Conservation (phyloP, 768 basidiomycete species). For the Chlorophyllum brunneum region DNA sequence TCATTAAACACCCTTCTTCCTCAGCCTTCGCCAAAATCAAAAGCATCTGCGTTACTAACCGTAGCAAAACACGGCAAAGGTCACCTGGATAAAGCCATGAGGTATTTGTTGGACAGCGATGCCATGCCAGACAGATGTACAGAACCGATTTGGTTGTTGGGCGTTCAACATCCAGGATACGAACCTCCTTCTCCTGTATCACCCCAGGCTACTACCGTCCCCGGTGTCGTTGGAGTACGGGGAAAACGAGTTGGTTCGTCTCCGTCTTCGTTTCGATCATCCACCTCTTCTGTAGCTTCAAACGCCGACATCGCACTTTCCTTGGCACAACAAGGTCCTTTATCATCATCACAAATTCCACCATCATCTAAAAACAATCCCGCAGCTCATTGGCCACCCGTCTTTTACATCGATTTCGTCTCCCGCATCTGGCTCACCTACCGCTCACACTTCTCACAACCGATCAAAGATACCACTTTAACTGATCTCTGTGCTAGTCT, state of each 20-base stretch:
- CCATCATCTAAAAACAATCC: conserved; percentile 27
- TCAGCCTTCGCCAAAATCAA: conserved; percentile 21
- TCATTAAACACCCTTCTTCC: conserved; percentile 58
- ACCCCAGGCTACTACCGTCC: conserved; percentile 11
- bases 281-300: conserved; percentile 28
- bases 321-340: conserved; percentile 19
- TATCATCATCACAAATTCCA: conserved; percentile 7
- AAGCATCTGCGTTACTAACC: conserved; percentile 46
- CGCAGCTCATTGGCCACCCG: conserved; percentile 64
- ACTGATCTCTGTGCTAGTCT: conserved; percentile 26
- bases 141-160: conserved; percentile 88
- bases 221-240: not conserved
- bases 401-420: conserved; percentile 87
- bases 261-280: conserved; percentile 41
- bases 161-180: conserved; percentile 76
- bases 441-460: conserved; percentile 71
- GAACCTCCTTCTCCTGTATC: conserved; percentile 35
- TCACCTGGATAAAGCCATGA: conserved; percentile 77
- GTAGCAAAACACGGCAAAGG: conserved; percentile 74
- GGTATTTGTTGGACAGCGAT: conserved; percentile 90
- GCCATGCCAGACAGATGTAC: conserved; percentile 77
- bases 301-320: conserved; percentile 17
- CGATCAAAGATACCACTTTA: conserved; percentile 63
- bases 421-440: conserved; percentile 91
- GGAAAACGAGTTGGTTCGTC: conserved; percentile 15